Evolutionary conservation across 345 rosid species (phyloP), one percentile per base, ranked within the genome.

Genomic region (Geranium brycei): DNA sequence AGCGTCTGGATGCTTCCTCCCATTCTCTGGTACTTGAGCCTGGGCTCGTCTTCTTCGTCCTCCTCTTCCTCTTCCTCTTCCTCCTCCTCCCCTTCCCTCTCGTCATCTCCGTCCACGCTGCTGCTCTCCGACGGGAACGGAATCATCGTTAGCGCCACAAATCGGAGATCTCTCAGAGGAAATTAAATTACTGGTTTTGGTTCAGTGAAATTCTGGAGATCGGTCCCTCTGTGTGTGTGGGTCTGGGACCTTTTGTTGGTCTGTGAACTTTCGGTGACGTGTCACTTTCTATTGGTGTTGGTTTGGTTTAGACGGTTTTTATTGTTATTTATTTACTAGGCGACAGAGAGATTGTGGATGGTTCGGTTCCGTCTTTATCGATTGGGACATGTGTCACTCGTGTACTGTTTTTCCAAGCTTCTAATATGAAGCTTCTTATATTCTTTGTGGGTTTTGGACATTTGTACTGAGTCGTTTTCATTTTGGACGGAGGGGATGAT

Each of bases 1-100:
- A 95, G 77, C 51, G 84, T 55, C 57, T 96, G 99, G 32, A 95
- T 81, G 82, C 89, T 95, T 0, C 97, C 95, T 56, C 96, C 91
- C 95, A 95, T 88, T 64, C 99, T 79, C 75, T 95, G 99, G 72
- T 95, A 95, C 83, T 95, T 95, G 28, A 95, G 79, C 47, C 92
- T 84, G 62, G 99, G 97, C 81, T 91, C 97, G 31, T 90, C 99
- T 59, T 93, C 97, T 0, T 75, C 86, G 1, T 90, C 95, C 0
- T 79, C 95, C 0, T 81, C 92, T 0, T 77, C 80, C 0, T 78
- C 91, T 0, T 77, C 98, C 0, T 85, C 91, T 0, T 83, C 97
- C 0, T 83, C 86, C 57, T 79, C 90, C 0, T 80, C 96, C 0
- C 83, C 98, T 5, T 88, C 98, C 23, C 91, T 80, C 84, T 87